Percentiles rank a stretch among this genome's conserved stretches.
These are phyloP conservation scores for Phytophthora kernoviae DNA, from an alignment of 352 stramenopile species.

Conservation along the genomic window DNA sequence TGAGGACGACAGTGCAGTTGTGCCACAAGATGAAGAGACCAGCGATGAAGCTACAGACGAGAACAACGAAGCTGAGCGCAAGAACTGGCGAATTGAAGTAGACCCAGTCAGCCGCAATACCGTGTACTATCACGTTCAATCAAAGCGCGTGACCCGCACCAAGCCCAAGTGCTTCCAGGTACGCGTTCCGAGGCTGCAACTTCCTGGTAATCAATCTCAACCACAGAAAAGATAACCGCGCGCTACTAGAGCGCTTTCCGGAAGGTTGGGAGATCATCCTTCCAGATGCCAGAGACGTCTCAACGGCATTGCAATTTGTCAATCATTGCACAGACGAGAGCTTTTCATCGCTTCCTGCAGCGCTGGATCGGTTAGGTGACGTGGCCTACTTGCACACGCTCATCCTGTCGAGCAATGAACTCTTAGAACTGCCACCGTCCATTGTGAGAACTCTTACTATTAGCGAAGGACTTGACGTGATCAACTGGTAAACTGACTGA, in stretches of 20 bases:
- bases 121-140: slow-evolving; percentile 62
- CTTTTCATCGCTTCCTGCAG: slow-evolving; percentile 40
- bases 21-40: slow-evolving; percentile 19
- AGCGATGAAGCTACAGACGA: slow-evolving; percentile 25
- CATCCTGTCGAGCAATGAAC: slow-evolving; percentile 61
- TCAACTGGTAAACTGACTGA: neutral
- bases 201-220: slow-evolving; percentile 19
- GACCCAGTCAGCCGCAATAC: slow-evolving; percentile 51
- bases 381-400: slow-evolving; percentile 51
- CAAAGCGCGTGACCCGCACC: slow-evolving; percentile 54
- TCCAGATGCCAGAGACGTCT: slow-evolving; percentile 22
- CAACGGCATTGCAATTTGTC: slow-evolving; percentile 49
- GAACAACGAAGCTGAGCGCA: slow-evolving; percentile 33
- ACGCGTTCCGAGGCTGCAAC: slow-evolving; percentile 45
- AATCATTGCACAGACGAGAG: slow-evolving; percentile 52
- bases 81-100: slow-evolving; percentile 57
- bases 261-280: slow-evolving; percentile 59
- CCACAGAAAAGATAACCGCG: slow-evolving; percentile 6
- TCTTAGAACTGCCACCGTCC: slow-evolving; percentile 62
- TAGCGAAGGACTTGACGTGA: neutral
- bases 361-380: slow-evolving; percentile 57
- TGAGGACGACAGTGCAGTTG: slow-evolving; percentile 7
- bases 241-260: slow-evolving; percentile 33
- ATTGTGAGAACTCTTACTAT: slow-evolving; percentile 44
- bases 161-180: slow-evolving; percentile 63